A percentile compares a stretch with the other conserved stretches of the same genome.
phyloP scores from a whole-genome alignment of 176 grass and related monocot species.

The Urochloa ruziziensis region DNA sequence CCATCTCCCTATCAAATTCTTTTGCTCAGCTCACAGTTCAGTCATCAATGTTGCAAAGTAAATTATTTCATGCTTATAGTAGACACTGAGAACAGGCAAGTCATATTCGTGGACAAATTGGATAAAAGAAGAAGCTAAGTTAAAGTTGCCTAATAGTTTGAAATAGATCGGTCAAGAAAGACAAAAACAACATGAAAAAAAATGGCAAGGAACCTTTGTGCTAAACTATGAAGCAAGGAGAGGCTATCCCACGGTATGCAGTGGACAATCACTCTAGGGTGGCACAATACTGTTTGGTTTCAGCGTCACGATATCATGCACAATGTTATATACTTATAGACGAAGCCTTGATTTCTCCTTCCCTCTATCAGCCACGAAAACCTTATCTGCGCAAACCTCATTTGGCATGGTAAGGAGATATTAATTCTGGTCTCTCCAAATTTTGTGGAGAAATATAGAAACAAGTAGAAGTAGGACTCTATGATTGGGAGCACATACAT shows the following conservation, averaged over 20 bases:
- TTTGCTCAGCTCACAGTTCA: background rate
- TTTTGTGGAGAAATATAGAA: no score
- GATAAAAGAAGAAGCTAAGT: background rate
- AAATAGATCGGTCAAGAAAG: background rate
- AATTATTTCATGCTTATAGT: background rate
- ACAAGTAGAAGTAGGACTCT: no score
- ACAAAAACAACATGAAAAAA: background rate
- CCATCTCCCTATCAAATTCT: slow-evolving; percentile 41
- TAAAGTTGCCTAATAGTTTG: background rate
- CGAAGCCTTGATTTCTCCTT: background rate
- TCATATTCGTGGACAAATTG: background rate
- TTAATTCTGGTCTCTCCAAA: no score
- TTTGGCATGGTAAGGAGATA: no score
- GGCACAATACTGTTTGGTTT: background rate
- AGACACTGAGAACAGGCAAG: background rate
- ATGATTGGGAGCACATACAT: background rate
- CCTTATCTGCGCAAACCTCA: background rate
- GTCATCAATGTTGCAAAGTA: background rate
- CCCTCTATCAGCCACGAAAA: background rate
- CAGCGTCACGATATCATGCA: background rate
- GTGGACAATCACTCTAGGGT: no score
- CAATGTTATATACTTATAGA: background rate
- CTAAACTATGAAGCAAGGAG: background rate
- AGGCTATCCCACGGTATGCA: background rate
- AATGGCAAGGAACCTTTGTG: no score